Conservation (phyloP, 2,329 filamentous ascomycete genomes). For the Phyllosticta ampelicida region DNA sequence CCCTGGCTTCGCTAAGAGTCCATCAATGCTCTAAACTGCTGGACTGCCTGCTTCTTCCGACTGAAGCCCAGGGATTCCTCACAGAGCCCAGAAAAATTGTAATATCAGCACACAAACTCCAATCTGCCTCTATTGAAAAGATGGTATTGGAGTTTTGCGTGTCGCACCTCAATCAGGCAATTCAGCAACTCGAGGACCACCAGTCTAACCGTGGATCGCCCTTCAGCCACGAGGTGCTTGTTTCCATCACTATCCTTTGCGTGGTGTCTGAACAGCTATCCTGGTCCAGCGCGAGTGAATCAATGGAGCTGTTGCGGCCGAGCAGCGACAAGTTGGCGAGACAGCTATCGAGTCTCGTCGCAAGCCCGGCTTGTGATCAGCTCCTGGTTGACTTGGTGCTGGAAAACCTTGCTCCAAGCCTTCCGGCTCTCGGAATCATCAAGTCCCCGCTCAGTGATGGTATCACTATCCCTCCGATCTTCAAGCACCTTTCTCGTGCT, state of each 20-base stretch:
- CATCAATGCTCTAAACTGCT: constrained; percentile 32
- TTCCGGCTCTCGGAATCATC: constrained; percentile 20
- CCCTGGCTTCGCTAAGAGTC: constrained; percentile 34
- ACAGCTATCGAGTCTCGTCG: constrained; percentile 25
- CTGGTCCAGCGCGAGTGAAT: constrained; percentile 13
- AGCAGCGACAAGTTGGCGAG: constrained; percentile 18
- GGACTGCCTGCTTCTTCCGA: constrained; percentile 38
- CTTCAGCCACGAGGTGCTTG: constrained; percentile 40
- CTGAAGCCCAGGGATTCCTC: neutral
- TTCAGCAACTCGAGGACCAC: constrained; percentile 34
- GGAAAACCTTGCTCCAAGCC: constrained; percentile 22
- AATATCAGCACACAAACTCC: neutral
- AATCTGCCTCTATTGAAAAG: neutral
- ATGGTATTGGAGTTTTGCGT: constrained; percentile 35
- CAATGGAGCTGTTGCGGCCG: constrained; percentile 13
- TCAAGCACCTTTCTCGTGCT: constrained; percentile 21
- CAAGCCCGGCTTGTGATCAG: constrained; percentile 29
- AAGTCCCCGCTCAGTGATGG: constrained; percentile 16
- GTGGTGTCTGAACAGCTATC: constrained; percentile 23
- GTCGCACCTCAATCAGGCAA: constrained; percentile 35
- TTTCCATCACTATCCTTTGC: constrained; percentile 39
- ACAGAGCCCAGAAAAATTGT: neutral
- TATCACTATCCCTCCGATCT: constrained; percentile 24
- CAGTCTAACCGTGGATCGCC: constrained; percentile 32
- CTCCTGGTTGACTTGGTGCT: constrained; percentile 35